Conservation (phyloP, 441 rosid genomes). For the Adansonia grandidieri region DNA sequence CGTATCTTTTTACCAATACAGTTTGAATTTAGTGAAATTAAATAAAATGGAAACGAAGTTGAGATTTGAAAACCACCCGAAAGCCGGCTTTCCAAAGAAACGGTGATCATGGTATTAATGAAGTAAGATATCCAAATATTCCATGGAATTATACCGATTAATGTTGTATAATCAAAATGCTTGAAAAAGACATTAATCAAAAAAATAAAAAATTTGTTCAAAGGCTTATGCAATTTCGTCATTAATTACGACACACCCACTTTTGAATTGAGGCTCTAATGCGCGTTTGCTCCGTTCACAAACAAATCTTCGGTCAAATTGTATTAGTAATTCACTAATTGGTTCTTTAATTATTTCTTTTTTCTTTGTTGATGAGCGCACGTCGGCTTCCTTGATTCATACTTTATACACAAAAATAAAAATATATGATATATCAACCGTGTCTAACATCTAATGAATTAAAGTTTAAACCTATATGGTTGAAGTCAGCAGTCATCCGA, state of each 20-base stretch:
- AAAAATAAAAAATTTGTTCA: background rate
- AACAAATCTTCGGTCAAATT: constrained; percentile 1
- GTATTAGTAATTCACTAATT: no score
- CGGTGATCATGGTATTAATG: background rate
- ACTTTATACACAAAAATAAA: background rate
- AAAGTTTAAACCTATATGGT: no score
- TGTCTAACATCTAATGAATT: no score
- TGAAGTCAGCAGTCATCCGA: background rate
- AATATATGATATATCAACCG: background rate
- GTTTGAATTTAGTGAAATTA: background rate
- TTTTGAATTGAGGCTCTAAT: background rate
- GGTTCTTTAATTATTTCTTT: background rate
- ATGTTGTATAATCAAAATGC: background rate
- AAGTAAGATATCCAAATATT: background rate
- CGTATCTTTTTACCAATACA: background rate
- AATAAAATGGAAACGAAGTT: background rate
- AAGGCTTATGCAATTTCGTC: background rate
- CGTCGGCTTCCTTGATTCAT: background rate
- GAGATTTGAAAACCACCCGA: background rate
- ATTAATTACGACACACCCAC: no score
- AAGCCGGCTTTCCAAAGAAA: constrained; percentile 20
- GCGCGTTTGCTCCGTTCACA: background rate
- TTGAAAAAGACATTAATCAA: background rate
- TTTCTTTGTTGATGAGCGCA: background rate
- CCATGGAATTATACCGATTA: constrained; percentile 14